These are phyloP conservation scores for Athelia sp. DNA, from an alignment of 1,284 basidiomycete genomes.

Conservation along the genomic window DNA sequence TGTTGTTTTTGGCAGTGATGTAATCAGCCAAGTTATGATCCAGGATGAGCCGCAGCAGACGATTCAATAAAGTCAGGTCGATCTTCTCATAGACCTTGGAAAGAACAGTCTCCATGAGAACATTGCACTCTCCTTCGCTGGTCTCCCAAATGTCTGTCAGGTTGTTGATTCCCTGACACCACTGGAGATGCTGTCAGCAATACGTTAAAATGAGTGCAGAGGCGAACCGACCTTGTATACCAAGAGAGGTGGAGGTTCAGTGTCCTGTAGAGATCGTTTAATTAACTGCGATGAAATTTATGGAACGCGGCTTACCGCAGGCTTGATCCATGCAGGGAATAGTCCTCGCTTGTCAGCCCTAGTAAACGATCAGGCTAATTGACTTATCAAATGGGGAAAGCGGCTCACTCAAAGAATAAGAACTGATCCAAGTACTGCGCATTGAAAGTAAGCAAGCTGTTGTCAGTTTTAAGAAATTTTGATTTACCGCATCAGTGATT, in stretches of 20 bases:
- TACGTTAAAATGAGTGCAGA: conserved; percentile 1
- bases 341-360: conserved; percentile 95
- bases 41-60: conserved; percentile 87
- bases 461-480: background rate
- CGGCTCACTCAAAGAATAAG: conserved; percentile 68
- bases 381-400: background rate
- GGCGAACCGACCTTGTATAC: conserved; percentile 77
- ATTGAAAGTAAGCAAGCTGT: conserved; percentile 15
- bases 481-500: conserved; percentile 85
- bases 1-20: conserved; percentile 97
- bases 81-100: conserved; percentile 98
- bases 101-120: conserved; percentile 95
- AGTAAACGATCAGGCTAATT: conserved; percentile 24
- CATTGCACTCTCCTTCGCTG: conserved; percentile 91
- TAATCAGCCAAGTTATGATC: conserved; percentile 98
- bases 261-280: conserved; percentile 48
- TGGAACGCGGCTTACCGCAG: conserved; percentile 45
- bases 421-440: conserved; percentile 85
- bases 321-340: conserved; percentile 98
- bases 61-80: conserved; percentile 90
- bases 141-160: conserved; percentile 96
- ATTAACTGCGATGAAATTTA: background rate
- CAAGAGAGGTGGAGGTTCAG: conserved; percentile 91
- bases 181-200: conserved; percentile 29
- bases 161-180: conserved; percentile 94